These are phyloP conservation scores for Gracilaria gracilis DNA, from an alignment of 23 red algal genomes.

Conservation along the genomic window DNA sequence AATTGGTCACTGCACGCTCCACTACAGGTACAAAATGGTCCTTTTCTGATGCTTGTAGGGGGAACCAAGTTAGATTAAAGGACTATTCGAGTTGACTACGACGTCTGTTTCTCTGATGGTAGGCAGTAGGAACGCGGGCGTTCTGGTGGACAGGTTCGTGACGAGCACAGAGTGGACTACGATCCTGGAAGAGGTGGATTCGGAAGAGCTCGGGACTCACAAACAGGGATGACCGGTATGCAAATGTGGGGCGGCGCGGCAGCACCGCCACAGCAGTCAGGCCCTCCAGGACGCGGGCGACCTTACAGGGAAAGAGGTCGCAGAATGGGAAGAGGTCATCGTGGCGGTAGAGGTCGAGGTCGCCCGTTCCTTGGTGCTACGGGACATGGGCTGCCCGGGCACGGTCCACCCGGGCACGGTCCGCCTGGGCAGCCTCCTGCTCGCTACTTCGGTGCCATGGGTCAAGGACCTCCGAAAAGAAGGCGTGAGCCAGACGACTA, in stretches of 20 bases:
- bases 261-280: neutral
- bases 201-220: slow-evolving; percentile 47
- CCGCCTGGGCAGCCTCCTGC: neutral
- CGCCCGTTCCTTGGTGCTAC: neutral
- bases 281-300: neutral
- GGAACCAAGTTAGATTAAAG: slow-evolving; percentile 87
- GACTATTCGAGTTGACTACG: slow-evolving; percentile 85
- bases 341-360: neutral
- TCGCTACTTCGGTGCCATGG: slow-evolving; percentile 24
- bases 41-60: no score
- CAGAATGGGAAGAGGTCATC: slow-evolving; percentile 5
- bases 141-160: slow-evolving; percentile 81
- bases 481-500: neutral
- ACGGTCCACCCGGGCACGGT: neutral
- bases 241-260: slow-evolving; percentile 66
- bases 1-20: no score
- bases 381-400: no score
- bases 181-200: slow-evolving; percentile 89
- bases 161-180: slow-evolving; percentile 85
- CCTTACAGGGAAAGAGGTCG: slow-evolving; percentile 4
- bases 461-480: slow-evolving; percentile 17
- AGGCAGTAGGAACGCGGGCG: slow-evolving; percentile 96
- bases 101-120: slow-evolving; percentile 83
- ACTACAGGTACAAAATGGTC: no score
- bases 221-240: slow-evolving; percentile 62